Evolutionary conservation across 495 filamentous ascomycete species (phyloP).

Genomic region (Tuber brumale): DNA sequence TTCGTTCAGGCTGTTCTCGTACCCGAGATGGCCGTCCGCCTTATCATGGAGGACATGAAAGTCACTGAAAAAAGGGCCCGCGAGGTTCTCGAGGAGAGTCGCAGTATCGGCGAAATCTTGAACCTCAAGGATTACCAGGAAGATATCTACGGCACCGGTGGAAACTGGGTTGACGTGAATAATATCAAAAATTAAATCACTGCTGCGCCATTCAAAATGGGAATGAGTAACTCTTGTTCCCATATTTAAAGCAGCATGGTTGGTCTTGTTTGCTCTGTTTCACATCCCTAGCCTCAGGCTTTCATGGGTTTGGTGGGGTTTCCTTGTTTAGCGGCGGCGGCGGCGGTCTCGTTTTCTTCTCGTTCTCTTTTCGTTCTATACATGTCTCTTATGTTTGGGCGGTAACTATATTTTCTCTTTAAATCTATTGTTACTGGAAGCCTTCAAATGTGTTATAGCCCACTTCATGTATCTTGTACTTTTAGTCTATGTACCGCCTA

Average conservation of each 20-base stretch:
- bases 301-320: background rate
- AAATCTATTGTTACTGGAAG: background rate
- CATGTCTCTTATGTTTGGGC: background rate
- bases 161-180: background rate
- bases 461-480: background rate
- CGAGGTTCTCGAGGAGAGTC: conserved; percentile 64
- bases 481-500: background rate
- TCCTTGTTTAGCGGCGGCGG: background rate
- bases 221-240: background rate
- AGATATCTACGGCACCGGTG: conserved; percentile 46
- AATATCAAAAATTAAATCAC: background rate
- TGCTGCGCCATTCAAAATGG: background rate
- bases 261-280: background rate
- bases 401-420: background rate
- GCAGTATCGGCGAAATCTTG: conserved; percentile 67
- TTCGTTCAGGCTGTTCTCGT: conserved; percentile 84
- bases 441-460: background rate
- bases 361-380: background rate
- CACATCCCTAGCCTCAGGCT: background rate
- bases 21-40: conserved; percentile 67
- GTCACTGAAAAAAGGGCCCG: conserved; percentile 60
- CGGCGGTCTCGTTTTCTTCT: too few relatives aligned
- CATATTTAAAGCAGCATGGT: background rate
- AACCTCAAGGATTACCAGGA: conserved; percentile 60
- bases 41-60: conserved; percentile 82